phyloP scores from a whole-genome alignment of 1,139 yeast genomes.

The Kluyveromyces marxianus region DNA sequence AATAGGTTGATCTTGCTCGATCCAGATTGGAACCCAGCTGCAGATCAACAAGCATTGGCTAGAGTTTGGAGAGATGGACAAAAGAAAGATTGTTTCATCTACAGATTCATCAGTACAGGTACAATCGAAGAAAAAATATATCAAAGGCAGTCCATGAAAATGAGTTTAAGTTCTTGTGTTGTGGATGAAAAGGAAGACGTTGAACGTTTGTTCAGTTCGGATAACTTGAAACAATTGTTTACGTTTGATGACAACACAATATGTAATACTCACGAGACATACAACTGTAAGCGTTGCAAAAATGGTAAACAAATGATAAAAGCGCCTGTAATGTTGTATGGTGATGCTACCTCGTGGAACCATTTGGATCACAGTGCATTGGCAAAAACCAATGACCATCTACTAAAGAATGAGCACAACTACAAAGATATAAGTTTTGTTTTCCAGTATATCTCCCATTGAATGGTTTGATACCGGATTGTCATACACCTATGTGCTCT shows the following conservation, averaged over 20 bases:
- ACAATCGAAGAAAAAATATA: conserved; percentile 93
- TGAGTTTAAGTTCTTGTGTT: conserved; percentile 88
- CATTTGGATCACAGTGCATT: conserved; percentile 65
- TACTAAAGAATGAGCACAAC: conserved; percentile 65
- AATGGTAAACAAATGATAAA: conserved; percentile 56
- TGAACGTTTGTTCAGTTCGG: conserved; percentile 82
- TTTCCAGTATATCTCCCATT: conserved; percentile 87
- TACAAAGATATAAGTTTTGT: conserved; percentile 74
- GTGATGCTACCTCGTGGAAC: conserved; percentile 98
- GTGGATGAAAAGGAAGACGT: conserved; percentile 96
- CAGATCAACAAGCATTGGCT: conserved; percentile 96
- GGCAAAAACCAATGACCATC: conserved; percentile 60
- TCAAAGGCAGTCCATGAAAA: conserved; percentile 95
- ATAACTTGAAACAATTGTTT: conserved; percentile 68
- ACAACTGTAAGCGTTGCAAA: conserved; percentile 78
- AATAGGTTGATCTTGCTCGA: conserved; percentile 81
- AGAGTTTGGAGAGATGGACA: conserved; percentile 99
- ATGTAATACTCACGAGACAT: conserved; percentile 92
- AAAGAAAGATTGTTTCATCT: conserved; percentile 91
- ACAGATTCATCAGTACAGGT: conserved; percentile 89
- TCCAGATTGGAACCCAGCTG: conserved; percentile 99
- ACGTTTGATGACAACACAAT: conserved; percentile 57
- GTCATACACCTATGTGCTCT: no score
- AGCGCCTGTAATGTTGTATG: conserved; percentile 88
- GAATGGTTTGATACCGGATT: neutral